phyloP scores from a whole-genome alignment of 306 rosid genomes.

The Pterocarpus santalinus region DNA sequence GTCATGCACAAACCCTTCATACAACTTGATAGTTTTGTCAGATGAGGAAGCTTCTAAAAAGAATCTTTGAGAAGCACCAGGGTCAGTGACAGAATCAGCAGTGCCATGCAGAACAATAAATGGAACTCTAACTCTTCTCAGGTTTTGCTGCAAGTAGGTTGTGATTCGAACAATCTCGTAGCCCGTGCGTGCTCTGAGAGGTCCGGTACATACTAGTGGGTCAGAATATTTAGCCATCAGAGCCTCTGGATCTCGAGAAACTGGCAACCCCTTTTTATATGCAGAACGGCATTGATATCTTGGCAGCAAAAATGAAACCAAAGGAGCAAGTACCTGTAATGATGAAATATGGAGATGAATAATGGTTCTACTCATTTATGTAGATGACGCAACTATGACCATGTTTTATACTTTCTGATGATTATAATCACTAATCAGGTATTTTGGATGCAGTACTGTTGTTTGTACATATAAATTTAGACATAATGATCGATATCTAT shows the following conservation, averaged over 20 bases:
- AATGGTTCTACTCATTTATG: not conserved
- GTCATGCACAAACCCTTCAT: conserved; percentile 79
- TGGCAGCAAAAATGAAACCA: conserved; percentile 76
- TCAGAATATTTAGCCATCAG: conserved; percentile 84
- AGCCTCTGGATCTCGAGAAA: conserved; percentile 86
- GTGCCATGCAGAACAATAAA: conserved; percentile 90
- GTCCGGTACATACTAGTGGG: conserved; percentile 82
- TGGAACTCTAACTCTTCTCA: conserved; percentile 70
- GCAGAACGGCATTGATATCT: conserved; percentile 72
- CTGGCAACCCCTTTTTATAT: conserved; percentile 65
- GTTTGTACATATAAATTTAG: too few relatives aligned
- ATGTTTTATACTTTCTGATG: too few relatives aligned
- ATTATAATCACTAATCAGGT: not conserved
- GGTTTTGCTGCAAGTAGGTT: conserved; percentile 74
- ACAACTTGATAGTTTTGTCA: conserved; percentile 81
- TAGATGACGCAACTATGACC: too few relatives aligned
- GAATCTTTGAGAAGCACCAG: conserved; percentile 70
- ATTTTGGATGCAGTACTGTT: too few relatives aligned
- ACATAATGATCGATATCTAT: too few relatives aligned
- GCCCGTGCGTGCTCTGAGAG: conserved; percentile 80
- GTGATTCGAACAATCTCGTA: conserved; percentile 80
- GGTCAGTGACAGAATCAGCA: conserved; percentile 86
- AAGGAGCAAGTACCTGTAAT: conserved; percentile 79
- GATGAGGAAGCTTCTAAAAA: conserved; percentile 77
- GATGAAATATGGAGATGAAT: conserved; percentile 20